Base-by-base conservation (phyloP, 1,139 yeast genomes). In the Saccharomyces pastorianus region DNA sequence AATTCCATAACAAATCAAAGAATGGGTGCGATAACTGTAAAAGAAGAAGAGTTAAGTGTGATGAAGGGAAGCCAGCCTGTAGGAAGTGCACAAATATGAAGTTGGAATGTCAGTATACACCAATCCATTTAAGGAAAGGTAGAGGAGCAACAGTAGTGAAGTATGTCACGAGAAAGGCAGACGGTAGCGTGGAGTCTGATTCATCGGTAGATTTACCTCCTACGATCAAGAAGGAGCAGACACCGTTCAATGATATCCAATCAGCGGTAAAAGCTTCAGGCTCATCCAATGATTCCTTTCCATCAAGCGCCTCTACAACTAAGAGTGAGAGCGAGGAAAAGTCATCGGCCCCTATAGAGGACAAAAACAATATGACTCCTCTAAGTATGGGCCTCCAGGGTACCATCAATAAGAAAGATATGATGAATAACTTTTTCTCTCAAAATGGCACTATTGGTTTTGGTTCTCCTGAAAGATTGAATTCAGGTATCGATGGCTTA, bases 21-120 rank as follows among this genome's bases (percentile, higher is more conserved):
- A 81, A 82, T 52, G 98, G 98, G 0, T 91, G 98, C 70, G 79
- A 84, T 47, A 88, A 95, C 1, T 91, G 98, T 71, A 91, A 91
- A 66, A 79, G 81, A 61, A 79, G 97, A 62, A 75, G 97, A 53
- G 96, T 91, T 49, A 91, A 91, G 67, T 91, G 98, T 74, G 97
- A 91, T 68, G 98, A 91, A 69, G 75, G 76, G 0, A 85, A 83
- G 61, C 98, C 98, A 0, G 68, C 75, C 14, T 91, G 98, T 69
- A 76, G 75, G 29, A 89, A 89, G 70, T 91, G 98, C 70, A 72
- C 76, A 55, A 84, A 87, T 60, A 79, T 90, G 81, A 85, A 85
- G 44, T 75, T 91, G 44, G 85, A 80, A 32, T 91, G 98, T 73
- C 79, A 83, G 0, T 86, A 85, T 62, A 60, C 74, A 1, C 64